These are phyloP conservation scores for grape (Vitis vinifera) DNA, from an alignment of 164 flowering plant species.

Conservation along the genomic window ASM3070453v1 NC_081818.1:7949501-7950000, in stretches of 20 bases:
- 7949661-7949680: background rate
- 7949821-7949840: background rate
- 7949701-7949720: background rate
- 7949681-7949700: background rate
- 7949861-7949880: too few relatives aligned
- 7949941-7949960: background rate
- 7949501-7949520: too few relatives aligned
- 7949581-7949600: background rate
- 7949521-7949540: slow-evolving; percentile 14
- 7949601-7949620: too few relatives aligned
- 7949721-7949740: background rate
- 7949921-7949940: background rate
- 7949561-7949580: background rate
- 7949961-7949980: background rate
- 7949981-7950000: slow-evolving; percentile 3
- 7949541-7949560: slow-evolving; percentile 20
- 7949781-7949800: background rate
- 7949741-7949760: background rate
- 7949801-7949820: background rate
- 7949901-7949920: background rate
- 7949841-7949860: background rate
- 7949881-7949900: background rate
- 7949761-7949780: background rate
- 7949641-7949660: too few relatives aligned
- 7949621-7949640: too few relatives aligned